phyloP scores from a whole-genome alignment of 345 rosid genomes.

The Ailanthus altissimus region DNA sequence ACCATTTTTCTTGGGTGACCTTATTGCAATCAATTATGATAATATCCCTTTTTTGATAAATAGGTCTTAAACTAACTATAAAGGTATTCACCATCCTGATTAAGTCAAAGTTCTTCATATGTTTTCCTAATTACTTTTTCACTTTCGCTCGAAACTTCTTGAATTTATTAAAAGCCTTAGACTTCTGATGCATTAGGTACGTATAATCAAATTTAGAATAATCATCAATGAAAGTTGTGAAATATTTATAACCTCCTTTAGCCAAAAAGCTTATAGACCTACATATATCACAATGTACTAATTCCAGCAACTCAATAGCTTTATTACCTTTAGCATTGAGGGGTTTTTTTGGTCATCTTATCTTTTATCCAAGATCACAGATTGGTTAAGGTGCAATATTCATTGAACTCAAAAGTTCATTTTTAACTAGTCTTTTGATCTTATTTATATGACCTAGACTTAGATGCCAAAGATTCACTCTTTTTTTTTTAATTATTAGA shows the following conservation, averaged over 20 bases:
- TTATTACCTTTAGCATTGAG: too few relatives aligned
- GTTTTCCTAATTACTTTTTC: not conserved
- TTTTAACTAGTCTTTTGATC: not conserved
- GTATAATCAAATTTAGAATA: not conserved
- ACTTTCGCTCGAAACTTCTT: not conserved
- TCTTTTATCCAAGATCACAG: too few relatives aligned
- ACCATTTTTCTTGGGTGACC: not conserved
- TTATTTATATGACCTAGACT: not conserved
- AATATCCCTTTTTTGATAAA: not conserved
- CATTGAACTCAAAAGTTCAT: not conserved
- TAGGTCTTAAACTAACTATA: not conserved
- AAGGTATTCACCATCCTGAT: not conserved
- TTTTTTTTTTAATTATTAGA: too few relatives aligned
- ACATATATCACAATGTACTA: not conserved
- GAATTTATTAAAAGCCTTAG: not conserved
- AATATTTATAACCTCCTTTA: not conserved
- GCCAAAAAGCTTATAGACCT: not conserved
- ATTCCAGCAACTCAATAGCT: not conserved
- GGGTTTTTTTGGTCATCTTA: too few relatives aligned
- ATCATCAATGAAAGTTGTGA: not conserved
- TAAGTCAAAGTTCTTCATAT: not conserved
- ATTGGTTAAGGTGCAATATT: too few relatives aligned
- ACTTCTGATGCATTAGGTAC: not conserved
- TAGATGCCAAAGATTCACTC: not conserved
- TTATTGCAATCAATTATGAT: not conserved